Evolutionary conservation across 768 basidiomycete species (phyloP).

Genomic region (Russula griseocarnosa): DNA sequence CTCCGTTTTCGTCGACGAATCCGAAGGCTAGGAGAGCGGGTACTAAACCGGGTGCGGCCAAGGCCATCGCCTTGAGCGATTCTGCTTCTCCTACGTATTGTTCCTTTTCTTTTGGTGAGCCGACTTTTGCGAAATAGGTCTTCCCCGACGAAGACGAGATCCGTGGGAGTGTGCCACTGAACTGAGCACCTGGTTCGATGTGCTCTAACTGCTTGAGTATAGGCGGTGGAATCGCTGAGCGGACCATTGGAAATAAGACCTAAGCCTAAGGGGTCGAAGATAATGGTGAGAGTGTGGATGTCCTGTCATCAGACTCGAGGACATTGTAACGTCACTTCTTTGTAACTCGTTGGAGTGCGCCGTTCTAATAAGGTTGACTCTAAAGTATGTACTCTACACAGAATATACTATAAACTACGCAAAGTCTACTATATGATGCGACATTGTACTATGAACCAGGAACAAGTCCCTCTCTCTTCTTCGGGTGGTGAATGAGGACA

Average conservation of each 20-base stretch:
- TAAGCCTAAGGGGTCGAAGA: not conserved
- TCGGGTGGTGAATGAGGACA: not conserved
- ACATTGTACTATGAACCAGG: not conserved
- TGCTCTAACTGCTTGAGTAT: slow-evolving; percentile 45
- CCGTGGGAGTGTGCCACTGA: slow-evolving; percentile 44
- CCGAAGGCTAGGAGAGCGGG: slow-evolving; percentile 56
- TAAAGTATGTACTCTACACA: slow-evolving; percentile 1
- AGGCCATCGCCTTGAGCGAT: slow-evolving; percentile 58
- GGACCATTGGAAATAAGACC: slow-evolving; percentile 13
- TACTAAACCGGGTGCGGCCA: slow-evolving; percentile 64
- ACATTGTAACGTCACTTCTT: not conserved
- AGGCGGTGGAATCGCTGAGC: slow-evolving; percentile 27
- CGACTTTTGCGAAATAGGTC: slow-evolving; percentile 61
- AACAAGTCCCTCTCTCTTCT: not conserved
- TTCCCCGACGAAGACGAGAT: slow-evolving; percentile 55
- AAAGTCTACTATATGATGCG: not conserved
- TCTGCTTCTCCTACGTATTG: slow-evolving; percentile 68
- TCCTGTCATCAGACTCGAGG: not conserved
- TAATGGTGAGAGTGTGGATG: not conserved
- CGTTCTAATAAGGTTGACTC: not conserved
- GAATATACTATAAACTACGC: not conserved
- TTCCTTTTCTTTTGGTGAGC: slow-evolving; percentile 49
- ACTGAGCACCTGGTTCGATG: slow-evolving; percentile 50
- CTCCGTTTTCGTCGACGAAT: slow-evolving; percentile 31
- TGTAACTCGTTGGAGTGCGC: not conserved